Evolutionary conservation across 306 rosid species (phyloP), one percentile per base, ranked within the genome.

Genomic region (Quercus gilva): DNA sequence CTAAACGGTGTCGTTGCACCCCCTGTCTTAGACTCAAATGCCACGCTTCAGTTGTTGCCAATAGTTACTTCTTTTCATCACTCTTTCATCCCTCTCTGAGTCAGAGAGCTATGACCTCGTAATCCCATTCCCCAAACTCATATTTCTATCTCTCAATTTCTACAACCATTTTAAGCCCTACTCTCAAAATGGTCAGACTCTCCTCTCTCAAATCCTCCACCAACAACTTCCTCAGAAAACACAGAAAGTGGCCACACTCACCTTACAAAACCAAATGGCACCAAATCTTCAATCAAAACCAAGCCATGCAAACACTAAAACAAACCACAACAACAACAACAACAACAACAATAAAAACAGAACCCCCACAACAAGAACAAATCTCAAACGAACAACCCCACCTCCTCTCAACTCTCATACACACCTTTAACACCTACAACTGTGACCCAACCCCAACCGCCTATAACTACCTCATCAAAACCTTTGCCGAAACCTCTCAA

Each of bases 191-290:
- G 97, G 91, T 81, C 33, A 81, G 88, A 85, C 31, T 77, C 51
- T 87, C 85, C 9, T 79, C 87, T 51, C 86, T 91, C 18, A 90
- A 83, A 65, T 75, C 56, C 31, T 85, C 85, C 75, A 91, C 86
- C 85, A 85, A 82, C 85, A 85, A 82, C 68, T 94, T 89, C 81
- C 94, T 94, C 59, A 87, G 97, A 74, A 94, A 92, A 45, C 91
- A 89, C 85, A 86, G 87, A 58, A 90, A 87, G 59, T 91, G 92
- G 89, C 96, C 96, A 56, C 90, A 86, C 74, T 88, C 94, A 12
- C 91, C 92, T 12, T 84, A 81, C 91, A 89, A 94, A 73, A 89
- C 91, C 43, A 75, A 79, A 23, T 94, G 96, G 92, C 97, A 91
- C 79, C 88, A 57, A 81, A 84, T 76, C 69, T 90, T 92, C 59